Percentiles rank a stretch among this genome's conserved stretches.
phyloP scores from a whole-genome alignment of 352 stramenopile species.

The Globisporangium lucens region DNA sequence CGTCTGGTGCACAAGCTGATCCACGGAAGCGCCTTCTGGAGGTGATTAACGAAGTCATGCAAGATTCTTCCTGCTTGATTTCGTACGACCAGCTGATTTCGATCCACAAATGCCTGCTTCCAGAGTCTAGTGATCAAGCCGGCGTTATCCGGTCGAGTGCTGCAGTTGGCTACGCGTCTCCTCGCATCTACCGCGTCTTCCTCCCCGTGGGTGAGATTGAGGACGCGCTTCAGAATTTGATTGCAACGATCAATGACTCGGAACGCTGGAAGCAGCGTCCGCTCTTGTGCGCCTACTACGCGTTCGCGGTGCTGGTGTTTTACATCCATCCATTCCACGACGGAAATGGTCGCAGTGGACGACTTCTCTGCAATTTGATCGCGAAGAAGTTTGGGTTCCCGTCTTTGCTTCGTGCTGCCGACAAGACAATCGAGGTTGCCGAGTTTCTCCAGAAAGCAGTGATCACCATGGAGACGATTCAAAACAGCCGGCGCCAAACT shows the following conservation, averaged over 20 bases:
- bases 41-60: constrained; percentile 64
- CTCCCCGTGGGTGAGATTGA: constrained; percentile 61
- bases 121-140: constrained; percentile 35
- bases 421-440: constrained; percentile 80
- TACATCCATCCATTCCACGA: constrained; percentile 87
- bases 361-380: constrained; percentile 70
- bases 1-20: constrained; percentile 18
- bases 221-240: constrained; percentile 36
- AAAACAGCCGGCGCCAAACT: constrained; percentile 49
- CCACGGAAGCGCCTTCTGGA: constrained; percentile 43
- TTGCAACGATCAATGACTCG: constrained; percentile 44
- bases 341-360: constrained; percentile 74
- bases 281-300: constrained; percentile 75
- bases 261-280: constrained; percentile 40
- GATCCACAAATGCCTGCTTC: constrained; percentile 55
- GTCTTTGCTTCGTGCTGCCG: constrained; percentile 46
- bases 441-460: constrained; percentile 76
- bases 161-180: constrained; percentile 71
- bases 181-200: constrained; percentile 82
- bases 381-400: constrained; percentile 73
- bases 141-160: constrained; percentile 51
- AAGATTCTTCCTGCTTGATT: constrained; percentile 50
- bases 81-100: constrained; percentile 55
- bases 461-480: constrained; percentile 67
- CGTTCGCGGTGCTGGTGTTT: constrained; percentile 76